These are phyloP conservation scores for Ogataea pignaliae DNA, from an alignment of 805 yeast species.

Conservation along the genomic window DNA sequence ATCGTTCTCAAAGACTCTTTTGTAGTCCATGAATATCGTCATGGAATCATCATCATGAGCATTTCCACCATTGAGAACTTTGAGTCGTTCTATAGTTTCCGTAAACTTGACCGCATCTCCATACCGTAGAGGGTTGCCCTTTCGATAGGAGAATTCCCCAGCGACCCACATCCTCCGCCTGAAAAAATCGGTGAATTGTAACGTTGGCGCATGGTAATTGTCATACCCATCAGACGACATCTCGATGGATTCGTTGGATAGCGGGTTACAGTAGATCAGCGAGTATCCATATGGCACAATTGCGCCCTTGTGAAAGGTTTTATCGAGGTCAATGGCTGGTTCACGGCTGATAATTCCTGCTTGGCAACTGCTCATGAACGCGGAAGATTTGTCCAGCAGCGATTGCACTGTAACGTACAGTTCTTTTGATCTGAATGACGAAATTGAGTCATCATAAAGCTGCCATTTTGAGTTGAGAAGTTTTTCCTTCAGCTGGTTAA, in stretches of 20 bases:
- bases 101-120: conserved; percentile 41
- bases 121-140: conserved; percentile 28
- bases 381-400: conserved; percentile 4
- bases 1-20: conserved; percentile 38
- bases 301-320: conserved; percentile 15
- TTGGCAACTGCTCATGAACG: conserved; percentile 12
- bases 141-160: conserved; percentile 50
- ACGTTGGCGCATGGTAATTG: conserved; percentile 63
- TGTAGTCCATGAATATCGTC: conserved; percentile 46
- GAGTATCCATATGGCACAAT: conserved; percentile 53
- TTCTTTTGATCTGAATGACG: conserved; percentile 24
- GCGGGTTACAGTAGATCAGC: conserved; percentile 63
- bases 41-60: not conserved
- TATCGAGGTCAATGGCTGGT: conserved; percentile 2
- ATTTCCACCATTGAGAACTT: conserved; percentile 31
- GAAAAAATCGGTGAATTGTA: conserved; percentile 29
- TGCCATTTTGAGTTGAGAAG: conserved; percentile 21
- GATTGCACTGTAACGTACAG: conserved; percentile 27
- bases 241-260: conserved; percentile 35
- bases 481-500: conserved; percentile 7
- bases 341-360: not conserved
- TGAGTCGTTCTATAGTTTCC: conserved; percentile 47
- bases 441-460: conserved; percentile 24
- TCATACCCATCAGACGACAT: conserved; percentile 78
- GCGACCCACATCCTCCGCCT: conserved; percentile 75